phyloP scores from a whole-genome alignment of 1,284 basidiomycete species.

The Earliella scabrosa region DNA sequence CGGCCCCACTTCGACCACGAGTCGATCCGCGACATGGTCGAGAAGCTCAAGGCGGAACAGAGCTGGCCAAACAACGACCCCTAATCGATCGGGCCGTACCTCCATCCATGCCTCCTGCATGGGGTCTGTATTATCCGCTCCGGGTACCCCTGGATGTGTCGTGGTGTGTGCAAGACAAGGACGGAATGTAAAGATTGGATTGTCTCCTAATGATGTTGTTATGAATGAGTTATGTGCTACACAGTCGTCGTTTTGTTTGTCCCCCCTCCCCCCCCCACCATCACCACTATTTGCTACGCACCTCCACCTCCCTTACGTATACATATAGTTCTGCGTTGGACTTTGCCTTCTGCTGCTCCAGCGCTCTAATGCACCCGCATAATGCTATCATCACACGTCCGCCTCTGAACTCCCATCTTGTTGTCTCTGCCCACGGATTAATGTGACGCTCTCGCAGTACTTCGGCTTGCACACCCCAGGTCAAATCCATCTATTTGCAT shows the following conservation, averaged over 20 bases:
- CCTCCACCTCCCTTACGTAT: conserved; percentile 7
- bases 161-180: conserved; percentile 8
- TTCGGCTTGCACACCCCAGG: no score
- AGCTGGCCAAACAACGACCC: conserved; percentile 62
- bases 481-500: no score
- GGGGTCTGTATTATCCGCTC: neutral
- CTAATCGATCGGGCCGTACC: conserved; percentile 7
- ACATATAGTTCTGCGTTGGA: conserved; percentile 20
- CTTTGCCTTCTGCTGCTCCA: conserved; percentile 5
- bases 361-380: conserved; percentile 22
- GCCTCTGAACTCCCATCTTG: neutral
- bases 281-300: conserved; percentile 14
- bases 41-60: conserved; percentile 79
- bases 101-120: neutral
- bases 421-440: neutral
- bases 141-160: neutral
- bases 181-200: conserved; percentile 23
- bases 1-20: conserved; percentile 67
- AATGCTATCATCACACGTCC: conserved; percentile 19
- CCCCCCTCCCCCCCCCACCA: neutral
- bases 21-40: conserved; percentile 74
- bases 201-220: conserved; percentile 22
- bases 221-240: conserved; percentile 29
- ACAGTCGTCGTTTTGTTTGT: neutral
- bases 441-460: neutral